These are phyloP conservation scores for Chlorella sorokiniana DNA, from an alignment of 139 green algal genomes.

Conservation along the genomic window DNA sequence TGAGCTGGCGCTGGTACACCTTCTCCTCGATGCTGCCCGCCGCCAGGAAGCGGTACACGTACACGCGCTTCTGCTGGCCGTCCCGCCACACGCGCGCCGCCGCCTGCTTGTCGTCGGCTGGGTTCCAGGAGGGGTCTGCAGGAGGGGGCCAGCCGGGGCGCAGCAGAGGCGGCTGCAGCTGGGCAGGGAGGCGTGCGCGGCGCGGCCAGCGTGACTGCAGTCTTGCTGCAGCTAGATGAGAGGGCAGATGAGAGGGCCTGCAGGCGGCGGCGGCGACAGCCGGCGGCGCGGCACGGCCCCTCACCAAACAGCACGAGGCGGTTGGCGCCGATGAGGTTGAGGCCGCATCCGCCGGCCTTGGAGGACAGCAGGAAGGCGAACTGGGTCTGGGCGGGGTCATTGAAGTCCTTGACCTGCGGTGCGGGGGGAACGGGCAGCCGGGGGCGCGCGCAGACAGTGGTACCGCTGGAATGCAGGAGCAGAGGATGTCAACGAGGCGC, in stretches of 20 bases:
- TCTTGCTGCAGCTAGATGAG: too few species aligned
- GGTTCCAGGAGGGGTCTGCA: constrained; percentile 90
- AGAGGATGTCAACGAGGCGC: neutral
- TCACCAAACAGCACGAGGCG: constrained; percentile 89
- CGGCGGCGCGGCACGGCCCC: neutral
- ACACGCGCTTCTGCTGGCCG: constrained; percentile 96
- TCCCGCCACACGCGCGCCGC: constrained; percentile 94
- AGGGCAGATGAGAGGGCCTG: too few species aligned
- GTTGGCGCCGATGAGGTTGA: constrained; percentile 98
- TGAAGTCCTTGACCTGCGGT: constrained; percentile 46
- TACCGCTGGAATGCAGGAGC: neutral
- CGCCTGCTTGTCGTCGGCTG: constrained; percentile 82
- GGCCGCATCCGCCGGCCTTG: constrained; percentile 96
- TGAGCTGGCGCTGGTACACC: constrained; percentile 96
- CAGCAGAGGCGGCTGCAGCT: neutral
- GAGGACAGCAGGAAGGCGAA: constrained; percentile 97
- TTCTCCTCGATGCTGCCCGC: constrained; percentile 98
- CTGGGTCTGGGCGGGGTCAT: constrained; percentile 61
- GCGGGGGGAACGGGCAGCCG: constrained; percentile 66
- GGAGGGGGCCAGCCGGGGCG: too few species aligned
- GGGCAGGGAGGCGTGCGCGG: neutral
- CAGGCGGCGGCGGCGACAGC: too few species aligned
- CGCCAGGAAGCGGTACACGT: constrained; percentile 96
- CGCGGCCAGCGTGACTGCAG: too few species aligned
- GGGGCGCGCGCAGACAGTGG: neutral